phyloP scores from a whole-genome alignment of 805 yeast species.

The Torulaspora delbrueckii region DNA sequence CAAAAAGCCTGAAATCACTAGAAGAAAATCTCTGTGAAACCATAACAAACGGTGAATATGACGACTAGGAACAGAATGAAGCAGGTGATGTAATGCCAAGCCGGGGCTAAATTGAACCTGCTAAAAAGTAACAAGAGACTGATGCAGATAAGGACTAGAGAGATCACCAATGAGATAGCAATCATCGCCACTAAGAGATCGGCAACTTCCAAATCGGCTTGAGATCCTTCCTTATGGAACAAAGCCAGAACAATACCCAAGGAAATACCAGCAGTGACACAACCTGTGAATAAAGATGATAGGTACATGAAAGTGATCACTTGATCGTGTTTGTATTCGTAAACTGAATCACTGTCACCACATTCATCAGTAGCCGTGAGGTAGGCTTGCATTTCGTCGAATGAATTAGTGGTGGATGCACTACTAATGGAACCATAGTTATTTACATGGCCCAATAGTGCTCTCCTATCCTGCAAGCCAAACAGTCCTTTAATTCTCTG shows the following conservation, averaged over 20 bases:
- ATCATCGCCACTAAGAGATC: slow-evolving; percentile 18
- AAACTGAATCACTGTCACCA: slow-evolving; percentile 24
- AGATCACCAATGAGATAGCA: slow-evolving; percentile 22
- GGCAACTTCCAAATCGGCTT: slow-evolving; percentile 20
- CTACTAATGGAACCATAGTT: slow-evolving; percentile 8
- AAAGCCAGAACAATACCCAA: slow-evolving; percentile 26
- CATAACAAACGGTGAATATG: slow-evolving; percentile 31
- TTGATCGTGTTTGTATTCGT: slow-evolving; percentile 32
- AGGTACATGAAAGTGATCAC: slow-evolving; percentile 30
- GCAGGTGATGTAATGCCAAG: slow-evolving; percentile 32
- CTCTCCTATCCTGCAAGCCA: slow-evolving; percentile 1
- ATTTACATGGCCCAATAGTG: not conserved
- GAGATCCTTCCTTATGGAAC: slow-evolving; percentile 22
- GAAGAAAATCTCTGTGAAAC: slow-evolving; percentile 27
- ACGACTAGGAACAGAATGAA: slow-evolving; percentile 26
- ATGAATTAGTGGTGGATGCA: slow-evolving; percentile 6
- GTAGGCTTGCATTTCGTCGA: slow-evolving; percentile 20
- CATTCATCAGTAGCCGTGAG: slow-evolving; percentile 18
- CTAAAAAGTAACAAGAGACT: slow-evolving; percentile 29
- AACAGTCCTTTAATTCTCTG: slow-evolving; percentile 16
- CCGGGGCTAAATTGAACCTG: slow-evolving; percentile 30
- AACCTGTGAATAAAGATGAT: slow-evolving; percentile 24
- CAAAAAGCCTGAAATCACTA: not conserved
- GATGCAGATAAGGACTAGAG: slow-evolving; percentile 23
- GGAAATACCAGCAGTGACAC: slow-evolving; percentile 27